These are phyloP conservation scores for Ampelocalamus luodianensis DNA, from an alignment of 176 grass and related monocot genomes.

Conservation along the genomic window DNA sequence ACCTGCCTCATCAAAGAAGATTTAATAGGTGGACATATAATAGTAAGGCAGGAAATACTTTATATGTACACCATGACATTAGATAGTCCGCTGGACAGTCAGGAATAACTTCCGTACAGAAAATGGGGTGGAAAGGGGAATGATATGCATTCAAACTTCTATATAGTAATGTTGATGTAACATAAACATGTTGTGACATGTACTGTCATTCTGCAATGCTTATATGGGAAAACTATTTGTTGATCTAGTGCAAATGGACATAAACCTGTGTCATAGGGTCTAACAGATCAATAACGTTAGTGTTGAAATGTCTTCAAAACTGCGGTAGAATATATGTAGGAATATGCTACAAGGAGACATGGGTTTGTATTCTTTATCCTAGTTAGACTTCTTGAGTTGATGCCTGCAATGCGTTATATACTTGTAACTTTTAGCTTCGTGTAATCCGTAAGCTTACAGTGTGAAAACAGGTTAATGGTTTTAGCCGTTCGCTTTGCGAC, in stretches of 20 bases:
- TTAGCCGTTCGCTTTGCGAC: conserved; percentile 91
- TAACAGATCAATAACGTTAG: conserved; percentile 6
- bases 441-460: conserved; percentile 63
- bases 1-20: conserved; percentile 7
- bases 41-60: conserved; percentile 20
- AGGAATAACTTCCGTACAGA: no score
- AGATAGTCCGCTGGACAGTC: not conserved
- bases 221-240: no score
- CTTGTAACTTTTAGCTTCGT: conserved; percentile 53
- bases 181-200: no score
- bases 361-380: not conserved
- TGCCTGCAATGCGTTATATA: conserved; percentile 28
- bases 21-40: conserved; percentile 18
- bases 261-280: not conserved
- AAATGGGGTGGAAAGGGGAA: no score
- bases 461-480: conserved; percentile 81
- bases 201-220: no score
- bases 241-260: no score
- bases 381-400: conserved; percentile 38
- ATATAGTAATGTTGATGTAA: no score
- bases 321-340: conserved; percentile 12
- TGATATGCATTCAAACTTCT: no score
- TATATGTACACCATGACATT: conserved; percentile 16
- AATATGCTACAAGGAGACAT: conserved; percentile 20
- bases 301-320: conserved; percentile 9